These are phyloP conservation scores for Cynara cardunculus DNA, from an alignment of 129 eudicot species.

Conservation along the genomic window DNA sequence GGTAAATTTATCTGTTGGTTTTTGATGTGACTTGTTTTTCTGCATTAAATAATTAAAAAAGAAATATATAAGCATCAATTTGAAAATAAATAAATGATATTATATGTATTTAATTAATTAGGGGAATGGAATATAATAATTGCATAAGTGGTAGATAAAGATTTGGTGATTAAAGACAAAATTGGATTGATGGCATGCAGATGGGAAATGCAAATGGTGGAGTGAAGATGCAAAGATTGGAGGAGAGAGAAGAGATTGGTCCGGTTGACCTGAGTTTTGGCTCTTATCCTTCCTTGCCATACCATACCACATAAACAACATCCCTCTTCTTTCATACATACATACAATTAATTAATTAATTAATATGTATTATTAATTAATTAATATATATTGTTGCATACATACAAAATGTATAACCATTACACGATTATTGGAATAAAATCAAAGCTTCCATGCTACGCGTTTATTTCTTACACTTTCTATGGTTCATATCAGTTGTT, in stretches of 20 bases:
- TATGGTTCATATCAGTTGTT: not conserved
- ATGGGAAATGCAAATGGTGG: constrained; percentile 61
- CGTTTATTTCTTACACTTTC: not conserved
- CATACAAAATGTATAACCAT: constrained; percentile 31
- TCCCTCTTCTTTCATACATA: constrained; percentile 24
- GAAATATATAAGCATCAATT: too few relatives aligned
- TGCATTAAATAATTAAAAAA: too few relatives aligned
- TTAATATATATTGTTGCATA: constrained; percentile 14
- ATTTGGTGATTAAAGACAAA: constrained; percentile 35
- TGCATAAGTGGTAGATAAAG: not conserved
- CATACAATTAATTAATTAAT: constrained; percentile 20
- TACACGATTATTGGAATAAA: constrained; percentile 23
- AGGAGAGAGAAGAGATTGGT: constrained; percentile 42
- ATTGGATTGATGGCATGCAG: constrained; percentile 44
- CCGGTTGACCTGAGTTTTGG: constrained; percentile 68
- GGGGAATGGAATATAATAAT: constrained; percentile 10
- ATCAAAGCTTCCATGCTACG: constrained; percentile 12
- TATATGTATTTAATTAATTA: too few relatives aligned
- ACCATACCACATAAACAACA: constrained; percentile 40
- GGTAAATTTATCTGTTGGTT: too few relatives aligned
- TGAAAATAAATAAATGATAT: too few relatives aligned
- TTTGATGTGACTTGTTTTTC: not conserved
- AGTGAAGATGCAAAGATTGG: constrained; percentile 41
- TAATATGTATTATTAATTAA: constrained; percentile 22
- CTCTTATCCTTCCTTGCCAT: constrained; percentile 53